phyloP scores from a whole-genome alignment of 257 asterid genomes.

The Knoxia roxburghii region DNA sequence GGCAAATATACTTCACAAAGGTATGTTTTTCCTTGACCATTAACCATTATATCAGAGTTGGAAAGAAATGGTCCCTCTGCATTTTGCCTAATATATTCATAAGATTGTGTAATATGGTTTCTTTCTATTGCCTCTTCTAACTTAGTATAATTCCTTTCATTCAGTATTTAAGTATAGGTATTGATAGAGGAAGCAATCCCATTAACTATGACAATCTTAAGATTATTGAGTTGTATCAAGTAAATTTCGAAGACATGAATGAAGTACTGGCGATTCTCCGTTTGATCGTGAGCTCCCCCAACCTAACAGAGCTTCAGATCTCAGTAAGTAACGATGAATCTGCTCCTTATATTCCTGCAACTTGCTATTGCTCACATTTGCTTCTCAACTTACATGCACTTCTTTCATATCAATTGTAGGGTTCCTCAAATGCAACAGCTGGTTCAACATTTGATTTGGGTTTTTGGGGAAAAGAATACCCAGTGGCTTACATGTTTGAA shows the following conservation, averaged over 20 bases:
- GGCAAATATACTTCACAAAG: slow-evolving; percentile 83
- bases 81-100: neutral
- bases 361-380: neutral
- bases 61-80: neutral
- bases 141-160: neutral
- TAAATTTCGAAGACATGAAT: slow-evolving; percentile 69
- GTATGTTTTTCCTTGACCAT: slow-evolving; percentile 28
- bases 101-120: neutral
- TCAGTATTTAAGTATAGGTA: slow-evolving; percentile 73
- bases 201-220: slow-evolving; percentile 47
- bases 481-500: slow-evolving; percentile 25
- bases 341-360: neutral
- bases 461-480: slow-evolving; percentile 41
- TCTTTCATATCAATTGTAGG: slow-evolving; percentile 31
- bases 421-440: slow-evolving; percentile 42
- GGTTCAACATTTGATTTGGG: slow-evolving; percentile 33
- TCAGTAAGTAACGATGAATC: slow-evolving; percentile 44
- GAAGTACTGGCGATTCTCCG: slow-evolving; percentile 70
- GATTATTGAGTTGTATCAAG: slow-evolving; percentile 73
- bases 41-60: neutral
- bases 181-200: slow-evolving; percentile 31
- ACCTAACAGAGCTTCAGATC: slow-evolving; percentile 58
- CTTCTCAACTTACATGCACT: neutral
- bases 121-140: neutral
- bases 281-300: slow-evolving; percentile 67